phyloP scores from a whole-genome alignment of 2,329 filamentous ascomycete species.

The Ophiostoma triangulosporum region DNA sequence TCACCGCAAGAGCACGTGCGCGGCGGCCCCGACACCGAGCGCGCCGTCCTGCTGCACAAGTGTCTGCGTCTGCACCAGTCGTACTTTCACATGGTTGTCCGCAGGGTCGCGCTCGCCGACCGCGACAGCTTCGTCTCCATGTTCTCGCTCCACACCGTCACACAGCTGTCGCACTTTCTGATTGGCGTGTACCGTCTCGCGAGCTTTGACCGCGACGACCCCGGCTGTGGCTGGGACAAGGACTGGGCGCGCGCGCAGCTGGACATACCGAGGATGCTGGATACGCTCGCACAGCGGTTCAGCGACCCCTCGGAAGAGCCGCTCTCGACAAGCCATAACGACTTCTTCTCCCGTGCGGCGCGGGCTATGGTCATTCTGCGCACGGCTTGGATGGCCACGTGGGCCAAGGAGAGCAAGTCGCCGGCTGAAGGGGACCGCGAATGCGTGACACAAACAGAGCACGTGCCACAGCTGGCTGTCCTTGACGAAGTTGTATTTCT shows the following conservation, averaged over 20 bases:
- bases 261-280: neutral
- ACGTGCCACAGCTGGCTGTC: neutral
- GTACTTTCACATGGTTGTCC: slow-evolving; percentile 1
- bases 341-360: neutral
- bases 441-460: neutral
- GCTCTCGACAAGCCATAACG: neutral
- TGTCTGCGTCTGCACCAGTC: slow-evolving; percentile 4
- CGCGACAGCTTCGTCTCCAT: slow-evolving; percentile 4
- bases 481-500: neutral
- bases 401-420: neutral
- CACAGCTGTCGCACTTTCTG: slow-evolving; percentile 5
- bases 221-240: slow-evolving; percentile 6
- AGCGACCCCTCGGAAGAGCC: neutral
- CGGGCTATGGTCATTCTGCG: neutral
- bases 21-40: slow-evolving; percentile 1
- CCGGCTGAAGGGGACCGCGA: neutral
- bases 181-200: slow-evolving; percentile 6
- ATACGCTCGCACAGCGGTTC: neutral
- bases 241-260: slow-evolving; percentile 5
- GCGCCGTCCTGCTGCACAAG: neutral
- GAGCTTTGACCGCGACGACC: slow-evolving; percentile 1
- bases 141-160: slow-evolving; percentile 5
- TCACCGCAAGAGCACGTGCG: neutral
- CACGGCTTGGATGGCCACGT: neutral
- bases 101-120: neutral